Evolutionary conservation across 2,329 filamentous ascomycete genomes (phyloP).

Genomic region (Cadophora malorum): DNA sequence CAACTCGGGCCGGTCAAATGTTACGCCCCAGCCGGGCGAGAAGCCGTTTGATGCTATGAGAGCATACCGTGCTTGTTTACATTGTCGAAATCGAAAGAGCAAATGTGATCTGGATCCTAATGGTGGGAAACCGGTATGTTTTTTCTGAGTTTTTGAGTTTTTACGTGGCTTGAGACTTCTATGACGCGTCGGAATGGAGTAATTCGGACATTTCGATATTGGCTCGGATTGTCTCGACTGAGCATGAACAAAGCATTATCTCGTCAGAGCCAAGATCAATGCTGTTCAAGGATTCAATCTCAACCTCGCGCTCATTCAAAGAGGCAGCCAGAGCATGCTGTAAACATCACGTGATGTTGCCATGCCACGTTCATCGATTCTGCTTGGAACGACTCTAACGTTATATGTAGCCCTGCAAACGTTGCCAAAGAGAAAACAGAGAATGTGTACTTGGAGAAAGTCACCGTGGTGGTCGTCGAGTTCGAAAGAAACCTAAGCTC

Average conservation of each 20-base stretch:
- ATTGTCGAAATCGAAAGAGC: slow-evolving; percentile 45
- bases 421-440: slow-evolving; percentile 44
- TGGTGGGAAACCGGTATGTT: slow-evolving; percentile 42
- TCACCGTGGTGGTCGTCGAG: slow-evolving; percentile 44
- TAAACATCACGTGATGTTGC: background rate
- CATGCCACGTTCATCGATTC: background rate
- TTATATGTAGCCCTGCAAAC: slow-evolving; percentile 41
- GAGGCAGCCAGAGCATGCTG: background rate
- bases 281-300: background rate
- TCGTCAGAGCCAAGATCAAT: background rate
- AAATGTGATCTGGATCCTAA: slow-evolving; percentile 45
- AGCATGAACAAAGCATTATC: background rate
- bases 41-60: slow-evolving; percentile 42
- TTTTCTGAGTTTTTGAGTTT: background rate
- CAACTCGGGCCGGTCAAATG: background rate
- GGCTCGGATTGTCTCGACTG: background rate
- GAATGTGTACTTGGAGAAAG: slow-evolving; percentile 45
- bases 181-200: background rate
- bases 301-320: background rate
- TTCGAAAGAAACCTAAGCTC: slow-evolving; percentile 43
- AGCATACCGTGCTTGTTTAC: slow-evolving; percentile 45
- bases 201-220: background rate
- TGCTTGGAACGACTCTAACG: slow-evolving; percentile 12
- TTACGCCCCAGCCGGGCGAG: background rate
- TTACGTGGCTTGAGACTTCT: background rate